These are phyloP conservation scores for Globisporangium camurandrum DNA, from an alignment of 352 stramenopile species.

Conservation along the genomic window DNA sequence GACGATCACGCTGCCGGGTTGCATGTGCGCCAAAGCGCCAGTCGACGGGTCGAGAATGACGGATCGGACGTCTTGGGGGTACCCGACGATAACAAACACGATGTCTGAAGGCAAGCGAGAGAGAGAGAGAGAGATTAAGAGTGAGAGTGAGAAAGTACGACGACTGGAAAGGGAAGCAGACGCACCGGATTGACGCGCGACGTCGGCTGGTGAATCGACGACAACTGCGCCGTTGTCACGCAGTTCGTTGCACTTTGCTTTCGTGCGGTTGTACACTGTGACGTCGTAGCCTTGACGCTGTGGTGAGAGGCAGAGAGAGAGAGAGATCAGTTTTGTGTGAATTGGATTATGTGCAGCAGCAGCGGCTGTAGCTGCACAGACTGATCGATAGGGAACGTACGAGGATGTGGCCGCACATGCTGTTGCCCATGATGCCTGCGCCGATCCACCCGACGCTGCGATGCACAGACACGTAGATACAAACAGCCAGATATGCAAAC, in stretches of 20 bases:
- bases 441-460: conserved; percentile 80
- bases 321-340: neutral
- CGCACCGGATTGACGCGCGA: conserved; percentile 63
- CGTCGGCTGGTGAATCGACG: conserved; percentile 67
- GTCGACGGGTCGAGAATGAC: conserved; percentile 65
- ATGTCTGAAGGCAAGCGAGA: conserved; percentile 43
- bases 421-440: conserved; percentile 83
- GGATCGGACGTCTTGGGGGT: conserved; percentile 73
- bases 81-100: conserved; percentile 88
- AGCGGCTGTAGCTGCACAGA: too few relatives aligned
- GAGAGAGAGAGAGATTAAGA: neutral
- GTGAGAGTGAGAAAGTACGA: too few relatives aligned
- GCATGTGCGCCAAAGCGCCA: conserved; percentile 62
- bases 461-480: too few relatives aligned
- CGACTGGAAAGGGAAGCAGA: neutral
- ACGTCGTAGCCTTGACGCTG: conserved; percentile 79
- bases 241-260: conserved; percentile 70
- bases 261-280: conserved; percentile 81
- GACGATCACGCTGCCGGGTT: conserved; percentile 75
- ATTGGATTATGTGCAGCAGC: neutral
- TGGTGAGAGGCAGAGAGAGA: neutral
- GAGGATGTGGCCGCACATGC: conserved; percentile 85
- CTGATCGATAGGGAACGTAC: too few relatives aligned
- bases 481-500: too few relatives aligned
- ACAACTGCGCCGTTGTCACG: conserved; percentile 72